A percentile compares a stretch with the other conserved stretches of the same genome.
Conservation (phyloP, 2,329 filamentous ascomycete species). For the Epichloe festucae region DNA sequence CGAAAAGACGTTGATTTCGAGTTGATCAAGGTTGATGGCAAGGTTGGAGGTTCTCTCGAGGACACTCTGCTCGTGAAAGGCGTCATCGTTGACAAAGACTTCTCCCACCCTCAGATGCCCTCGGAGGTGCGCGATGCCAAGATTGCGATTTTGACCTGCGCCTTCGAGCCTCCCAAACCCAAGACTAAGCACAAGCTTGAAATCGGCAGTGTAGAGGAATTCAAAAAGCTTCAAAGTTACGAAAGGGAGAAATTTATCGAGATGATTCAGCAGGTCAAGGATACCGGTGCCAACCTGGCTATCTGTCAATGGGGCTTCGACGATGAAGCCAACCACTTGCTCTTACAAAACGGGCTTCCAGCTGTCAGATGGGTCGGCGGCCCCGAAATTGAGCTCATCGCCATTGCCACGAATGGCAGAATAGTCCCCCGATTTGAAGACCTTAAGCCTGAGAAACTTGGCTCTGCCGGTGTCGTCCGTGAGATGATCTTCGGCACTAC, state of each 20-base stretch:
- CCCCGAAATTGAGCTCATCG: conserved; percentile 95
- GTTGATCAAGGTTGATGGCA: conserved; percentile 97
- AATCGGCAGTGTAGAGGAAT: conserved; percentile 93
- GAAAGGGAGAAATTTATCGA: conserved; percentile 93
- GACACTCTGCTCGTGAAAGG: conserved; percentile 93
- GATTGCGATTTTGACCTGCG: conserved; percentile 92
- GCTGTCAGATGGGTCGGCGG: conserved; percentile 97
- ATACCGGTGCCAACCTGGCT: conserved; percentile 88
- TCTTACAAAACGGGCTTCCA: conserved; percentile 90
- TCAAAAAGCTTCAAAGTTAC: conserved; percentile 93
- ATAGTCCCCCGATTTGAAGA: conserved; percentile 98
- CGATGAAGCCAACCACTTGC: conserved; percentile 93
- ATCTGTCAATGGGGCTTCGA: conserved; percentile 99
- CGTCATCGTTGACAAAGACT: conserved; percentile 98
- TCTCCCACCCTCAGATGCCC: conserved; percentile 98
- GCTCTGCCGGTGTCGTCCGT: conserved; percentile 74
- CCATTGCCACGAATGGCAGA: conserved; percentile 93
- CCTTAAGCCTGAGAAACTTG: conserved; percentile 79
- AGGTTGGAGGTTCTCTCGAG: conserved; percentile 87
- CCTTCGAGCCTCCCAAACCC: conserved; percentile 96
- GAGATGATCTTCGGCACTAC: conserved; percentile 97
- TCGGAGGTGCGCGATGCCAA: conserved; percentile 90
- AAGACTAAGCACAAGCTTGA: conserved; percentile 99
- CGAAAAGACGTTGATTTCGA: conserved; percentile 98
- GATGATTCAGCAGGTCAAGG: conserved; percentile 98